phyloP scores from a whole-genome alignment of 2,329 filamentous ascomycete species.

The Lecanicillium sp. region DNA sequence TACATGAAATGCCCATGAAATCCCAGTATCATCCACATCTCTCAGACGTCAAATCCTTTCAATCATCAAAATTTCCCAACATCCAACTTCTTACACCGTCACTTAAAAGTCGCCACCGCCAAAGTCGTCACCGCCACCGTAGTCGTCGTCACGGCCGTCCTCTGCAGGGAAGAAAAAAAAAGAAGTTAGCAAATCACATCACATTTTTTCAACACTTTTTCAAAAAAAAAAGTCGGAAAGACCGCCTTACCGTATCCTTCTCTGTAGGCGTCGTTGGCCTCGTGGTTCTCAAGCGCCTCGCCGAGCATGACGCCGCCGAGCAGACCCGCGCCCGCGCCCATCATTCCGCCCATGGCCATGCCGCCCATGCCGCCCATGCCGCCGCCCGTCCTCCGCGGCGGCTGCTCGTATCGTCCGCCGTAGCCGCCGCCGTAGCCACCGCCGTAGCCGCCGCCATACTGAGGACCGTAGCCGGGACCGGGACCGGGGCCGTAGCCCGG shows the following conservation, averaged over 20 bases:
- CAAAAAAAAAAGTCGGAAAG: background rate
- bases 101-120: constrained; percentile 27
- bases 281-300: constrained; percentile 56
- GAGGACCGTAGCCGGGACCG: constrained; percentile 30
- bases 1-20: background rate
- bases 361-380: constrained; percentile 32
- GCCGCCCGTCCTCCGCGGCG: constrained; percentile 40
- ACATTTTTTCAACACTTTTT: background rate
- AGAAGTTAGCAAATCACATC: constrained; percentile 16
- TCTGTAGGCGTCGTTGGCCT: constrained; percentile 51
- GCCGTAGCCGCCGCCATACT: constrained; percentile 29
- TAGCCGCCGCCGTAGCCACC: constrained; percentile 30
- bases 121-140: constrained; percentile 27
- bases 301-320: constrained; percentile 70
- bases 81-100: background rate
- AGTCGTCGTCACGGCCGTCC: constrained; percentile 27
- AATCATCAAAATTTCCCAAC: no score
- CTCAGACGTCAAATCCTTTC: background rate
- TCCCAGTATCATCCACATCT: background rate
- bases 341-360: constrained; percentile 61
- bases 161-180: no score
- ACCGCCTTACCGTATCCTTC: constrained; percentile 35
- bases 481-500: constrained; percentile 27
- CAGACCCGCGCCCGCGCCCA: constrained; percentile 76
- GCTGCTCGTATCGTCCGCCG: constrained; percentile 29